Evolutionary conservation across 2,329 filamentous ascomycete genomes (phyloP).

Genomic region (Dactylellina drechsleri): DNA sequence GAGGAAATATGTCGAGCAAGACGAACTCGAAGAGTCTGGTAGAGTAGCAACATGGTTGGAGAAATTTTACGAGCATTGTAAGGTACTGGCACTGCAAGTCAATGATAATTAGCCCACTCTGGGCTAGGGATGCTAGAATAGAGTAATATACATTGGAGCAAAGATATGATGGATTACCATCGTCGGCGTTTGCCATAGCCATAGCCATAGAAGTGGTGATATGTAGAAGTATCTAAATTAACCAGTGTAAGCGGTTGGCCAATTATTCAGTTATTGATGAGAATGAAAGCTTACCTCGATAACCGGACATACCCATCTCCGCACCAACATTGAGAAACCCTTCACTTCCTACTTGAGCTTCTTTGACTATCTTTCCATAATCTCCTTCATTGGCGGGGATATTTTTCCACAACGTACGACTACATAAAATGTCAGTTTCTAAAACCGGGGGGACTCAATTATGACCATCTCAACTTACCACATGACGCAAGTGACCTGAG

Average conservation of each 20-base stretch:
- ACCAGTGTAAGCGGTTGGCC: not conserved
- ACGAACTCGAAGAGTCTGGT: conserved; percentile 34
- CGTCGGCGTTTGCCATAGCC: not conserved
- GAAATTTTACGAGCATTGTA: conserved; percentile 27
- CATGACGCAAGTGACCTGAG: conserved; percentile 58
- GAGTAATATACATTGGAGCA: not conserved
- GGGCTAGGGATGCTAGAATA: not conserved
- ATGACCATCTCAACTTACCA: conserved; percentile 44
- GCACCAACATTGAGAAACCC: conserved; percentile 46
- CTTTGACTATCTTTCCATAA: conserved; percentile 29
- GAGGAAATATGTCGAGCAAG: conserved; percentile 35
- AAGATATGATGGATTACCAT: not conserved
- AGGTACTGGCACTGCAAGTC: not conserved
- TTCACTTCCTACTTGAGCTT: conserved; percentile 30
- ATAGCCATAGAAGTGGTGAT: conserved; percentile 5
- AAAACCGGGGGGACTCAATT: not conserved
- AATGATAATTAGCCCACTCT: too few species aligned
- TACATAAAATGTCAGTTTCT: conserved; percentile 2
- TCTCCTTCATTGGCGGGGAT: conserved; percentile 8
- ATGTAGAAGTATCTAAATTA: conserved; percentile 27
- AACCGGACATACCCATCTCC: conserved; percentile 30
- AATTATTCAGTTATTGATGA: not conserved
- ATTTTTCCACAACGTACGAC: conserved; percentile 41
- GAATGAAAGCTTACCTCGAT: conserved; percentile 22
- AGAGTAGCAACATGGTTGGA: conserved; percentile 30